A percentile compares a stretch with the other conserved stretches of the same genome.
phyloP scores from a whole-genome alignment of 2,329 filamentous ascomycete genomes.

The Uncinocarpus reesii region DNA sequence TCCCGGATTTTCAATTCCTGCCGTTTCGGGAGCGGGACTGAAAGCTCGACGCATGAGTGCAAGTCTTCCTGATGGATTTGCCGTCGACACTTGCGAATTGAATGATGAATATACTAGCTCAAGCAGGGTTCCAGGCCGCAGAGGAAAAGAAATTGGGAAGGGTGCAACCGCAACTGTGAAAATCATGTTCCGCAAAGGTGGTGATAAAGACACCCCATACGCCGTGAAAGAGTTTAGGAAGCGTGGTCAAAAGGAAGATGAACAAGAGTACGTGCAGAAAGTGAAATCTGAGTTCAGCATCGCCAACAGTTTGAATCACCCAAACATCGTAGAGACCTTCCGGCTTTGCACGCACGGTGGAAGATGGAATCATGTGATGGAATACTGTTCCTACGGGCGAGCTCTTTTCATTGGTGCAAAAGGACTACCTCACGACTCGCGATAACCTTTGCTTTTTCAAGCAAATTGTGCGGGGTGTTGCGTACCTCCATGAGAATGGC shows the following conservation, averaged over 20 bases:
- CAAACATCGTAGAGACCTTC: constrained; percentile 75
- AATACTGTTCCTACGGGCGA: constrained; percentile 79
- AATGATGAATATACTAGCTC: constrained; percentile 59
- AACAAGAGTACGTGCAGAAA: constrained; percentile 71
- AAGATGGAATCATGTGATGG: constrained; percentile 87
- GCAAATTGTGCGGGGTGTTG: constrained; percentile 71
- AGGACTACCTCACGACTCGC: constrained; percentile 54
- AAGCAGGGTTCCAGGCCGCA: constrained; percentile 59
- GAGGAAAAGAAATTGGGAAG: constrained; percentile 67
- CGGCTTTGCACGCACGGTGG: constrained; percentile 63
- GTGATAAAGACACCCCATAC: constrained; percentile 52
- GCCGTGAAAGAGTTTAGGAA: constrained; percentile 82
- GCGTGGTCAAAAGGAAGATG: constrained; percentile 57
- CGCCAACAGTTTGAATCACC: constrained; percentile 72
- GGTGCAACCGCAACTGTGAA: constrained; percentile 75
- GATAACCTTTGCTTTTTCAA: constrained; percentile 82
- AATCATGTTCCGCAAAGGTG: constrained; percentile 64
- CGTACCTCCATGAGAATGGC: constrained; percentile 70
- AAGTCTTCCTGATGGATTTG: constrained; percentile 62
- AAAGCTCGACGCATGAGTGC: constrained; percentile 70
- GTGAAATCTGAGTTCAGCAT: constrained; percentile 87
- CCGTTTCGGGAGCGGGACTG: constrained; percentile 60
- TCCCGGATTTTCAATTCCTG: constrained; percentile 42
- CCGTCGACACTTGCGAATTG: constrained; percentile 59
- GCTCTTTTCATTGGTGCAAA: constrained; percentile 63